A percentile compares a stretch with the other conserved stretches of the same genome.
Evolutionary conservation across 2,329 filamentous ascomycete species (phyloP).

Genomic region (Colletotrichum agaves): DNA sequence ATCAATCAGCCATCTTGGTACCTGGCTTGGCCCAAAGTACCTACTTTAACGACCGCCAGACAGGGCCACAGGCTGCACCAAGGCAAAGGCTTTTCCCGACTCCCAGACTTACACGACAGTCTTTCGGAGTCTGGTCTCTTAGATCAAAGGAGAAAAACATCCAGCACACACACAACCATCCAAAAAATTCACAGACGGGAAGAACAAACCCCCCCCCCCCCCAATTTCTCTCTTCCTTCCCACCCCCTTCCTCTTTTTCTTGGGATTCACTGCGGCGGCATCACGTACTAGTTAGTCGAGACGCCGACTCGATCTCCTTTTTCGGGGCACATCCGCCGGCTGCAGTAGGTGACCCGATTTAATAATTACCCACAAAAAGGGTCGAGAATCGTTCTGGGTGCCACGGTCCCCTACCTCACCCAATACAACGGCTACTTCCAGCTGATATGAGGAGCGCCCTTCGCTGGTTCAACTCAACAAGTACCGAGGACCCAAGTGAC

Average conservation of each 20-base stretch:
- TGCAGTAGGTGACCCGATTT: conserved; percentile 37
- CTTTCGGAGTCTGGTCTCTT: too few relatives aligned
- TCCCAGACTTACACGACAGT: background rate
- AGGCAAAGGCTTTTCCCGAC: background rate
- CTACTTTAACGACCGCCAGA: background rate
- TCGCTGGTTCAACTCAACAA: conserved; percentile 39
- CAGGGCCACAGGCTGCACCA: background rate
- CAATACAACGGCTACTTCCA: conserved; percentile 37
- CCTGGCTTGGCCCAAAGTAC: background rate
- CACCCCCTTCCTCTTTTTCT: background rate
- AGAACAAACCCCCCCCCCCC: background rate
- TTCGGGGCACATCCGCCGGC: conserved; percentile 35
- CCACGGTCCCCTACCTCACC: conserved; percentile 36
- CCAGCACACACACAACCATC: too few relatives aligned
- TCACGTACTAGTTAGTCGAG: conserved; percentile 34
- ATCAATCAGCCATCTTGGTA: background rate
- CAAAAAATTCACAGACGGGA: background rate
- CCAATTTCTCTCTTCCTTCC: too few relatives aligned
- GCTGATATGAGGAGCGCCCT: conserved; percentile 40
- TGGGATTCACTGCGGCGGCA: conserved; percentile 22
- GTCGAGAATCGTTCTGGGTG: conserved; percentile 38
- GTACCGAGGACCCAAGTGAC: conserved; percentile 40
- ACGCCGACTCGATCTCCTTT: conserved; percentile 38
- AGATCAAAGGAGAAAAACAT: too few relatives aligned
- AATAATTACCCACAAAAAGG: conserved; percentile 39